A percentile compares a stretch with the other conserved stretches of the same genome.
These are phyloP conservation scores for Ophiostoma sp. DNA, from an alignment of 2,329 filamentous ascomycete genomes.

Conservation along the genomic window DNA sequence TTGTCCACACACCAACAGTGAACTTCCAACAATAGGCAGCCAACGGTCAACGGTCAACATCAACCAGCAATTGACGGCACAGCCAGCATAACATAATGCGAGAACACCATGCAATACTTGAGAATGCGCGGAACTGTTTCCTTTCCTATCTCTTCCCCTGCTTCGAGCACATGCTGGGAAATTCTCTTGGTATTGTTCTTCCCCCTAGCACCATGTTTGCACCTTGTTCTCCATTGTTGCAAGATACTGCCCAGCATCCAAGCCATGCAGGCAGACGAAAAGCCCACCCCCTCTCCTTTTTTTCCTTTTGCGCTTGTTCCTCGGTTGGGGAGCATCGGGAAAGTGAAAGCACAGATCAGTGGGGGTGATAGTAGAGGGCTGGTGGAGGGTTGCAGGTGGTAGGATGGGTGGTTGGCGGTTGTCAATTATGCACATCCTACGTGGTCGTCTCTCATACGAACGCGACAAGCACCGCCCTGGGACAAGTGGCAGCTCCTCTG, in stretches of 20 bases:
- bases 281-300: neutral
- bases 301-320: neutral
- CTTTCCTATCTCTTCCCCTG: neutral
- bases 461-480: neutral
- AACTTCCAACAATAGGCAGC: neutral
- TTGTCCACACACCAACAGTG: neutral
- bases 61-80: neutral
- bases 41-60: neutral
- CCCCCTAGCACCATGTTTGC: neutral
- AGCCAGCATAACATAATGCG: neutral
- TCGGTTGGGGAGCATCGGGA: constrained; percentile 8
- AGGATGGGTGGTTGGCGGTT: neutral
- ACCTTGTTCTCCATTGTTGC: neutral
- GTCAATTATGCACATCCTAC: constrained; percentile 8
- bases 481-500: neutral
- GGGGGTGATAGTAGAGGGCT: neutral
- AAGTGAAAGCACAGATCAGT: constrained; percentile 8
- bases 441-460: constrained; percentile 18
- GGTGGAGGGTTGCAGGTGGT: too few relatives aligned
- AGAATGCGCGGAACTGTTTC: neutral
- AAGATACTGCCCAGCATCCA: neutral
- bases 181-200: neutral
- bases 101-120: neutral
- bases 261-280: neutral
- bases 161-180: neutral